Evolutionary conservation across 139 green algal species (phyloP).

Genomic region (Chlamydomonas sp.): DNA sequence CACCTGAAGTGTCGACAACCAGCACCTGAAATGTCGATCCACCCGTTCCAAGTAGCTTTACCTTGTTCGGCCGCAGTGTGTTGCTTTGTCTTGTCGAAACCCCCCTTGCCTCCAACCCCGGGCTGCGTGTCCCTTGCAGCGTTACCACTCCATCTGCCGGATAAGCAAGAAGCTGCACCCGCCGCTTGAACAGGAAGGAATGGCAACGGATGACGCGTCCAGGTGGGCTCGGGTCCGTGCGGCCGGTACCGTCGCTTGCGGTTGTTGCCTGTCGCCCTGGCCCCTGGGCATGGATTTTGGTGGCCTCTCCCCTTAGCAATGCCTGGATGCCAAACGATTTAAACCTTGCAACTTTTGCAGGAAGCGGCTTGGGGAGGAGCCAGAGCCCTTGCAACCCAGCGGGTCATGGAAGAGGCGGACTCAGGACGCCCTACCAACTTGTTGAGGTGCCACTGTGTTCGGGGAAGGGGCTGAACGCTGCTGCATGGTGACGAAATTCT

Average conservation of each 20-base stretch:
- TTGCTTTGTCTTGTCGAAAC: background rate
- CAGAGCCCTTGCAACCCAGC: background rate
- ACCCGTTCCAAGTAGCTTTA: no score
- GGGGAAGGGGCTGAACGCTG: no score
- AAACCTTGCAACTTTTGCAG: background rate
- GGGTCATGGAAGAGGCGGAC: conserved; percentile 11
- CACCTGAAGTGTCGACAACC: no score
- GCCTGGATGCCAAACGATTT: no score
- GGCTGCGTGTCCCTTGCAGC: background rate
- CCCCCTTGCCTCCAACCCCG: no score
- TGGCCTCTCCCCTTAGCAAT: no score
- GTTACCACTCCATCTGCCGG: conserved; percentile 25
- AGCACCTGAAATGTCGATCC: no score
- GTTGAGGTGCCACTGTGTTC: no score
- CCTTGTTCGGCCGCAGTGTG: background rate
- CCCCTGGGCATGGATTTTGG: no score
- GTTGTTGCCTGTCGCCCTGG: background rate
- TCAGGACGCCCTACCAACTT: background rate
- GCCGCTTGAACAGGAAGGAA: background rate
- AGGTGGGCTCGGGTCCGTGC: no score
- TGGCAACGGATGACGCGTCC: no score
- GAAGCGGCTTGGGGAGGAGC: conserved; percentile 20
- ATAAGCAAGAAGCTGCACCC: conserved; percentile 23
- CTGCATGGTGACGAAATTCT: no score
- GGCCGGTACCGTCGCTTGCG: background rate